Base-by-base conservation (phyloP, 805 yeast species). In the Ogataea salicorniae region DNA sequence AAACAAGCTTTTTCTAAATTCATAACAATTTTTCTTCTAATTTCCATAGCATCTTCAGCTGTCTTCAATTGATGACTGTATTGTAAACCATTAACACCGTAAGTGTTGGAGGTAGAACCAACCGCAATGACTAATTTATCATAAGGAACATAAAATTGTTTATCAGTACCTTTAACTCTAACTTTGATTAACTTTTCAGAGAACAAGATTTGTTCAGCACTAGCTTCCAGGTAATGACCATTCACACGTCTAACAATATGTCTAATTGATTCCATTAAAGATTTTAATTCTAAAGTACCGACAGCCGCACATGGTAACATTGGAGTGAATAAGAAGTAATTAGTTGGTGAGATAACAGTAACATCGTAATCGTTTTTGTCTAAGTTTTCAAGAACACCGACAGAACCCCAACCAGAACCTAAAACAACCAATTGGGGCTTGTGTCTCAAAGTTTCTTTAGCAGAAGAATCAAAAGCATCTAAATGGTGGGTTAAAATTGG, bases 341-440 rank as follows among this genome's bases (percentile, higher is more conserved):
- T 81, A 3, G 83, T 79, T 22, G 88, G 88, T 3, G 87, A 80
- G 35, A 83, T 72, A 23, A 83, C 81, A 3, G 85, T 80, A 46
- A 82, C 81, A 54, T 81, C 82, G 61, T 81, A 83, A 53, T 77
- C 79, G 39, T 76, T 75, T 22, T 76, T 72, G 48, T 72, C 71
- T 46, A 83, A 59, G 40, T 69, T 67, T 57, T 77, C 79, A 53
- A 83, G 68, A 9, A 81, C 57, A 14, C 82, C 80, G 29, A 79
- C 85, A 8, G 85, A 75, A 2, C 85, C 88, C 88, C 88, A 83
- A 41, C 88, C 88, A 36, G 83, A 75, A 16, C 88, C 88, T 34
- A 83, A 67, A 34, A 83, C 70, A 4, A 83, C 86, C 45, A 83
- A 65, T 50, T 74, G 74, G 34, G 84, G 84, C 60, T 74, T 79